phyloP scores from a whole-genome alignment of 352 stramenopile species.

The Peronospora farinosa region DNA sequence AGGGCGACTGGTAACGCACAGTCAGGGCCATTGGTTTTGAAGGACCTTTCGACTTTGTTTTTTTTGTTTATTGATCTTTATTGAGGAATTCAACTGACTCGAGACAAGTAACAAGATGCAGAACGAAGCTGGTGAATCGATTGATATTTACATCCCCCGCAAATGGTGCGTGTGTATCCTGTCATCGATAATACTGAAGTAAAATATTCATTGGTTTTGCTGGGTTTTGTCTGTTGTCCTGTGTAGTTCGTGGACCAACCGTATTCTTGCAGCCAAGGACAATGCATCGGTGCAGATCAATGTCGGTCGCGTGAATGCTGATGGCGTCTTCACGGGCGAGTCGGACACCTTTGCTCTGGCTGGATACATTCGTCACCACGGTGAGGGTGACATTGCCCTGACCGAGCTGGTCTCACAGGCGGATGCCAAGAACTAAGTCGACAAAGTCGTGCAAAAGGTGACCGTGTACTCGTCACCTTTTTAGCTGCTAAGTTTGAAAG shows the following conservation, averaged over 20 bases:
- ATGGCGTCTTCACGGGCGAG: conserved; percentile 95
- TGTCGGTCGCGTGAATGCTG: conserved; percentile 95
- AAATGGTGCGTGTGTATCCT: conserved; percentile 86
- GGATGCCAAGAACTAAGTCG: conserved; percentile 73
- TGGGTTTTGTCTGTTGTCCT: not conserved
- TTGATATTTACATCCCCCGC: conserved; percentile 97
- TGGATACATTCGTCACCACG: conserved; percentile 96
- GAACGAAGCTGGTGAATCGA: conserved; percentile 95
- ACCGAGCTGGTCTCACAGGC: conserved; percentile 73
- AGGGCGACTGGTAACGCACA: conserved; percentile 72
- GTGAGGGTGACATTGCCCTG: conserved; percentile 91
- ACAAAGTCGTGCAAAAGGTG: not conserved
- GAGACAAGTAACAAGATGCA: conserved; percentile 90
- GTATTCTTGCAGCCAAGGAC: conserved; percentile 96
- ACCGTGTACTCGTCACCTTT: conserved; percentile 9
- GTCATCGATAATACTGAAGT: not conserved
- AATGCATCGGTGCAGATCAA: conserved; percentile 97
- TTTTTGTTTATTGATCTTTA: conserved; percentile 3
- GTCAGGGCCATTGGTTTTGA: conserved; percentile 72
- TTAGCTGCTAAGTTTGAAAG: conserved; percentile 11
- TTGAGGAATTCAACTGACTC: conserved; percentile 64
- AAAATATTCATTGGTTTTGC: conserved; percentile 1
- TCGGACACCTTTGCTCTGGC: conserved; percentile 91
- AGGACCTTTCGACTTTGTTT: conserved; percentile 3
- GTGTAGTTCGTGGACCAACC: conserved; percentile 96